Percentiles rank a stretch among this genome's conserved stretches.
phyloP scores from a whole-genome alignment of 768 basidiomycete species.

The Clitopilus passeckerianus region DNA sequence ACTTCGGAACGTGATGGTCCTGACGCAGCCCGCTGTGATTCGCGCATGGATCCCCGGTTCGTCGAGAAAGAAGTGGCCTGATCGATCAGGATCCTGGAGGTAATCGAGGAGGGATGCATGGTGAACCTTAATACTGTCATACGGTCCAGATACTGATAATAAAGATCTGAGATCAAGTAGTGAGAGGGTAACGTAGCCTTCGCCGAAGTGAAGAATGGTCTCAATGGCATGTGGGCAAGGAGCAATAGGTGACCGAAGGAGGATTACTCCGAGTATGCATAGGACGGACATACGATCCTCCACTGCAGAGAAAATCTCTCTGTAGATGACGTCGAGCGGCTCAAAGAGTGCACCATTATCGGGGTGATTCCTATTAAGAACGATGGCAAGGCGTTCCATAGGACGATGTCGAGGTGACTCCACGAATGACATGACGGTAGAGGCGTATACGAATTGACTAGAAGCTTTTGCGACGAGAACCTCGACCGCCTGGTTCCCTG shows the following conservation, averaged over 20 bases:
- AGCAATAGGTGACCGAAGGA: not conserved
- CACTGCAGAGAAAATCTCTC: not conserved
- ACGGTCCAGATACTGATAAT: not conserved
- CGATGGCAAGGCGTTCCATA: not conserved
- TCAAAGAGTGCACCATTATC: not conserved
- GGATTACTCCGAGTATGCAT: not conserved
- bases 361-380: not conserved
- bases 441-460: not conserved
- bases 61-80: not conserved
- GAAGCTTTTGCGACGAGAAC: not conserved
- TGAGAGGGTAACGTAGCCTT: not conserved
- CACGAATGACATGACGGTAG: not conserved
- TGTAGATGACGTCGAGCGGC: not conserved
- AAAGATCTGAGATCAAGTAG: not conserved
- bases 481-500: not conserved
- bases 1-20: not conserved
- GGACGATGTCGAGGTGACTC: not conserved
- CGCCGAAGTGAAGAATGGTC: not conserved
- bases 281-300: not conserved
- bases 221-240: not conserved
- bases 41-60: not conserved
- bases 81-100: not conserved
- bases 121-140: not conserved
- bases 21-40: not conserved
- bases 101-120: not conserved